Base-by-base conservation (phyloP, 192 early-diverging fungal genomes). In the Dissophora ornata region DNA sequence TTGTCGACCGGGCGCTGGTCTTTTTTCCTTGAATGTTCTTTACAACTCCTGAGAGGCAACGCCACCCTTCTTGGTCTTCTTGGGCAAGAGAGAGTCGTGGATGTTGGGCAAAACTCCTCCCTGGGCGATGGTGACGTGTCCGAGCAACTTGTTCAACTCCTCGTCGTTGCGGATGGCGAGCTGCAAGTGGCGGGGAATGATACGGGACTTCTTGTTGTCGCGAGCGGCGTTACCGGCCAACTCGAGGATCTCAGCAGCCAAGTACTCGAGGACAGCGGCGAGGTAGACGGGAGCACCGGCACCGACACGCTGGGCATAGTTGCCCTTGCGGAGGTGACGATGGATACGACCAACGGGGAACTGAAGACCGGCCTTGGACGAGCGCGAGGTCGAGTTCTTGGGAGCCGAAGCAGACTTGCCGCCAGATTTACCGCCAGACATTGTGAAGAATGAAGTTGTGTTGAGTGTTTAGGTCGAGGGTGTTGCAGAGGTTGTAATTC, bases 291-390 rank as follows among this genome's bases (percentile, higher is more conserved):
- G 96, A 38, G 94, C 93, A 79, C 93, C 93, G 63, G 93, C 94
- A 79, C 93, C 94, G 53, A 95, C 90, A 85, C 95, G 90, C 80
- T 90, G 90, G 71, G 95, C 93, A 84, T 96, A 97, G 88, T 95
- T 95, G 53, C 95, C 95, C 82, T 92, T 92, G 75, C 94, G 88
- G 52, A 97, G 87, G 57, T 94, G 88, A 89, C 94, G 93, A 85
- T 97, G 94, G 82, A 97, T 92, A 93, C 95, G 94, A 79, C 94
- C 94, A 69, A 96, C 94, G 68, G 94, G 96, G 91, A 97, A 97
- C 84, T 95, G 93, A 77, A 96, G 92, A 83, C 94, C 96, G 70
- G 94, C 96, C 80, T 91, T 90, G 74, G 90, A 81, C 34, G 94
- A 96, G 68, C 94, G 90, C 57, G 84, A 81, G 69, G 75, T 80